A percentile compares a stretch with the other conserved stretches of the same genome.
phyloP scores from a whole-genome alignment of 495 filamentous ascomycete species.

The Letharia columbiana region DNA sequence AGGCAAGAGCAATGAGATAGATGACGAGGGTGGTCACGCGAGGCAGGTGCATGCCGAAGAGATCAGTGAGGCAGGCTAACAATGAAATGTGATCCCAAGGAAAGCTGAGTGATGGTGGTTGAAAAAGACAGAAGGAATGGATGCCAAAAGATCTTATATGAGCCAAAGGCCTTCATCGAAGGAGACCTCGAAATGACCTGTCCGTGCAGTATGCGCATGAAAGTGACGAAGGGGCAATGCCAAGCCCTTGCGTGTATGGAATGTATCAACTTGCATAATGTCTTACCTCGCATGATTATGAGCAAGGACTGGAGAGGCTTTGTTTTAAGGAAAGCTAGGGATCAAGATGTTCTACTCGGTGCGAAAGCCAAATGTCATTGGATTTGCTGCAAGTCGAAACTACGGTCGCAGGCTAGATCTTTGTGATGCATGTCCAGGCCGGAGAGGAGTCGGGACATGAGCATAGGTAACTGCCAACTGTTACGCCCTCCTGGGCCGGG shows the following conservation, averaged over 20 bases:
- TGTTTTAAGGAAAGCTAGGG: no score
- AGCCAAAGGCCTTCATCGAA: background rate
- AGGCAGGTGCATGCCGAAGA: background rate
- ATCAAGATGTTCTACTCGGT: no score
- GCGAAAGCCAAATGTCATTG: background rate
- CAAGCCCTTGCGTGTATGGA: conserved; percentile 3
- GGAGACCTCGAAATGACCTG: background rate
- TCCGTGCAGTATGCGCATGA: no score
- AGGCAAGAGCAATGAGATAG: background rate
- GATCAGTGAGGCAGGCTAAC: background rate
- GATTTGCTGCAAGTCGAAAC: background rate
- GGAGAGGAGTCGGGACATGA: no score
- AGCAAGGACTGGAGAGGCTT: background rate
- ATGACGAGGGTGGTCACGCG: background rate
- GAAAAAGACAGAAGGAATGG: background rate
- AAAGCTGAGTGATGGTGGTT: background rate
- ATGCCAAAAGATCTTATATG: background rate
- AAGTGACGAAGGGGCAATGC: background rate
- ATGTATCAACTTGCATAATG: background rate
- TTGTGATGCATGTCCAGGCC: no score
- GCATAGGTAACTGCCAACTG: no score
- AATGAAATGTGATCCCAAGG: background rate
- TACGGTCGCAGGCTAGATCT: no score
- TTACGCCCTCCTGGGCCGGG: no score
- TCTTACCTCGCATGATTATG: background rate